Evolutionary conservation across 225 moss, liverwort and hornwort genomes (phyloP).

Genomic region (Marchantia paleacea): DNA sequence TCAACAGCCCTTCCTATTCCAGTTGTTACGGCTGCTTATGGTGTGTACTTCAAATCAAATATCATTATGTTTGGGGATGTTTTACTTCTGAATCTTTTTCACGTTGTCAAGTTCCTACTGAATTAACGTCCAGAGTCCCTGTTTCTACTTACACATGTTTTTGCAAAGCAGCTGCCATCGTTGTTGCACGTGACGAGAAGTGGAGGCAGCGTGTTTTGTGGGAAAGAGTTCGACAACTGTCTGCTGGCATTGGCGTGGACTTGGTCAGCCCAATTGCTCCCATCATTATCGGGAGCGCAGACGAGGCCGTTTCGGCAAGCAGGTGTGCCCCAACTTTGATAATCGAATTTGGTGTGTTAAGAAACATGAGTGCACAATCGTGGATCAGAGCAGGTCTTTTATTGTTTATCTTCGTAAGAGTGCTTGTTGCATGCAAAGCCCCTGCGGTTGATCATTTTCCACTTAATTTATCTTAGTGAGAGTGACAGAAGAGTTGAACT

Average conservation of each 20-base stretch:
- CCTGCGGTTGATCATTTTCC: too few relatives aligned
- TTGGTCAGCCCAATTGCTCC: constrained; percentile 88
- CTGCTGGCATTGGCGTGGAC: constrained; percentile 67
- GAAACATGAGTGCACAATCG: constrained; percentile 7
- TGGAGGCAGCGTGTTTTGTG: constrained; percentile 85
- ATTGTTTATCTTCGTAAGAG: neutral
- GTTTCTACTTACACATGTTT: too few relatives aligned
- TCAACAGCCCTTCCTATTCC: constrained; percentile 92
- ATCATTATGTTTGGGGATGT: too few relatives aligned
- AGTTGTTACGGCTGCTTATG: constrained; percentile 90
- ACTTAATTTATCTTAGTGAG: too few relatives aligned
- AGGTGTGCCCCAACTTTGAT: constrained; percentile 39
- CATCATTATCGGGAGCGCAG: constrained; percentile 77
- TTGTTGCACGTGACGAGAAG: constrained; percentile 69
- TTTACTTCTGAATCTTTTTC: neutral
- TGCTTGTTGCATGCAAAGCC: neutral
- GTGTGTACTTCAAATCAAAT: constrained; percentile 26
- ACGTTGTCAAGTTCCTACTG: neutral
- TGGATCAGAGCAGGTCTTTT: neutral
- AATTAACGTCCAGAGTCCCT: too few relatives aligned
- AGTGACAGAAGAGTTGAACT: neutral
- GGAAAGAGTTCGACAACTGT: constrained; percentile 79
- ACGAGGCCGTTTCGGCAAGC: constrained; percentile 78
- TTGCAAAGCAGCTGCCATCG: constrained; percentile 66
- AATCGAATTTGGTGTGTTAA: neutral